Base-by-base conservation (phyloP, 495 filamentous ascomycete species). In the Penicillium parvum region DNA sequence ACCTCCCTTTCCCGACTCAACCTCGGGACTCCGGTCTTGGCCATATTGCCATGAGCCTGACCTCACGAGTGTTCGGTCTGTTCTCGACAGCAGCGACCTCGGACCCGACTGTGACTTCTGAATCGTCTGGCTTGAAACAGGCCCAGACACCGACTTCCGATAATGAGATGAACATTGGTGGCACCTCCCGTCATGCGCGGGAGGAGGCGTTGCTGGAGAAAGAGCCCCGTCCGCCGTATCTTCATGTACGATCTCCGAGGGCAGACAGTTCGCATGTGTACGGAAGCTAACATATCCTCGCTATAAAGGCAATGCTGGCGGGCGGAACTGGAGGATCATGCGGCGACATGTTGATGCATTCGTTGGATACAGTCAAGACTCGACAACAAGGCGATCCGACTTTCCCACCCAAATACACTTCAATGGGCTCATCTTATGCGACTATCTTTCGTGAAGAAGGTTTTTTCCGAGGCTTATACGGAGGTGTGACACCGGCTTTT, bases 321-420 rank as follows among this genome's bases (percentile, higher is more conserved):
- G 92, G 92, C 43, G 92, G 90, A 39, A 61, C 87, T 17, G 92
- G 92, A 49, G 92, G 92, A 18, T 88, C 85, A 20, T 90, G 85
- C 33, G 92, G 92, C 37, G 92, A 98, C 65, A 88, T 98, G 78
- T 72, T 98, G 45, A 97, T 98, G 94, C 92, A 98, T 65, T 96
- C 91, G 32, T 77, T 98, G 62, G 92, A 98, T 69, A 98, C 92
- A 6, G 92, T 98, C 40, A 98, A 98, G 68, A 98, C 92, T n/a
- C 79, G 92, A 38, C 92, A 97, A 65, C 92, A 98, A 69, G 92
- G 92, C 53, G 94, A 96, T 57, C 89, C 90, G 21, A 82, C 87
- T 53, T 76, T 92, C 35, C 92, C 91, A 12, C 85, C 91, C 1
- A 91, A 86, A 65, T 97, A 97, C 65, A 82, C 86, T 1, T 89